Evolutionary conservation across 2,329 filamentous ascomycete genomes (phyloP), one percentile per base, ranked within the genome.

Genomic region (Pyrenochaeta sp.): DNA sequence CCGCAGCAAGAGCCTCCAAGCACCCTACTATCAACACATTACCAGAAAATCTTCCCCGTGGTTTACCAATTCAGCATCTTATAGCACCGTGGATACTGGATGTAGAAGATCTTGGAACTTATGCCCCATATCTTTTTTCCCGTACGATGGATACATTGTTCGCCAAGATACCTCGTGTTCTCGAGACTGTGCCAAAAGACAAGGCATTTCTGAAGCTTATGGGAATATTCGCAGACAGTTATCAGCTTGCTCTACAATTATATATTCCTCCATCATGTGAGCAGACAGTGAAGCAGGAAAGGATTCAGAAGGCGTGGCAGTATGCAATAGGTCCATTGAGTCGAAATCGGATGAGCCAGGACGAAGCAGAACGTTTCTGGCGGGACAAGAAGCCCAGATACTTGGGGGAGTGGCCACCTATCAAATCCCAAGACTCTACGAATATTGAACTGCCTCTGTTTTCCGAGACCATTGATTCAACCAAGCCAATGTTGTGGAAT

Each of bases 161-260:
- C 15, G 56, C 63, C 2, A 42, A 63, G 1, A 49, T 67, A 23
- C 42, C 6, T 7, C 41, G n/a, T 4, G 69, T 64, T 7, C 51
- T 72, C 0, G 45, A 54, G 4, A 44, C 54, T 4, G 15, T 66
- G n/a, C 58, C 69, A 2, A 23, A 46, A 3, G 67, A 70, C 15
- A 47, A 68, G 15, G 69, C 73, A 2, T 59, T 42, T 0, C 43
- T 40, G 15, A 33, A 56, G 10, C 68, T 73, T 5, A 71, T 75
- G 20, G 74, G 72, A 4, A 15, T 44, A 0, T 76, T 75, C 39
- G 58, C 77, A 2, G 75, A 78, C 37, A 65, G 65, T 40, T 77
- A 73, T 49, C 4, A 35, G 1, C 47, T 51, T 10, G 74, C 74
- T 10, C 42, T 77, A 10, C 30, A 40, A 7, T 45, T 73, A 10